phyloP scores from a whole-genome alignment of 495 filamentous ascomycete species.

The Talaromyces thailandensis region DNA sequence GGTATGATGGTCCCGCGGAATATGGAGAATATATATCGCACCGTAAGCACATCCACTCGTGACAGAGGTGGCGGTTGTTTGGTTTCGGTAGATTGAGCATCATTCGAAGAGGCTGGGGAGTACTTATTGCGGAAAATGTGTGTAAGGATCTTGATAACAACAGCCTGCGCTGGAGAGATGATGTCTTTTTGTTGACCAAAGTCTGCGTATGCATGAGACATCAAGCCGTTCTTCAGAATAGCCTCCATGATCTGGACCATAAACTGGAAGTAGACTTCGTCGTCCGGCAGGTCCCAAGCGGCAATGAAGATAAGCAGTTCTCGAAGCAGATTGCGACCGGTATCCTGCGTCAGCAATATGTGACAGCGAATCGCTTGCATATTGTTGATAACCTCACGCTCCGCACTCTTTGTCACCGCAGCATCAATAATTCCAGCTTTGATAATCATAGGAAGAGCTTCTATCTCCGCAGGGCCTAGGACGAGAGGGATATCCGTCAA shows the following conservation, averaged over 20 bases:
- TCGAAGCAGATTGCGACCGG: constrained; percentile 75
- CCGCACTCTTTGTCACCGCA: constrained; percentile 35
- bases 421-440: constrained; percentile 72
- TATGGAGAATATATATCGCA: constrained; percentile 85
- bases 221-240: constrained; percentile 74
- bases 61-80: constrained; percentile 27
- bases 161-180: constrained; percentile 86
- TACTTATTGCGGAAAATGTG: constrained; percentile 73
- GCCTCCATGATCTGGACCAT: constrained; percentile 93
- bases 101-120: constrained; percentile 44
- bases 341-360: constrained; percentile 76
- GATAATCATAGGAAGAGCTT: constrained; percentile 89
- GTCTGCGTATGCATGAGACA: constrained; percentile 84
- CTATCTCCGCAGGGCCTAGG: constrained; percentile 84
- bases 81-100: constrained; percentile 25
- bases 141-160: constrained; percentile 80
- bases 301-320: constrained; percentile 94
- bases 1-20: constrained; percentile 88
- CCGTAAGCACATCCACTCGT: constrained; percentile 55
- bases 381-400: constrained; percentile 58
- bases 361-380: constrained; percentile 81
- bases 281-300: constrained; percentile 88
- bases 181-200: constrained; percentile 90
- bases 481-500: constrained; percentile 92
- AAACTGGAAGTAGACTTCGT: constrained; percentile 87